Base-by-base conservation (phyloP, 2,329 filamentous ascomycete species). In the Fusarium nisikadoi region DNA sequence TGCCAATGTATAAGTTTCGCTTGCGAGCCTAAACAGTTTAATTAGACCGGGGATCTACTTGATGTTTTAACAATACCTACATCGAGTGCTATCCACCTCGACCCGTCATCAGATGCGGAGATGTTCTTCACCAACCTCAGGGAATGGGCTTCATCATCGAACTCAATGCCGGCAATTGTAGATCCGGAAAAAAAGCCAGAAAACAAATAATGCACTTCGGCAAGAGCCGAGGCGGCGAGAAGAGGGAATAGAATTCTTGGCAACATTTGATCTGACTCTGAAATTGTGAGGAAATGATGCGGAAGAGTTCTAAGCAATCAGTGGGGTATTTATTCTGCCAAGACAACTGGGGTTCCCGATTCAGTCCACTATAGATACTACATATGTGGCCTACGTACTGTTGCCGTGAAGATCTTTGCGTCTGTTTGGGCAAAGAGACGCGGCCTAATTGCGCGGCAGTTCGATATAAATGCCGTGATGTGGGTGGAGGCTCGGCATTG, bases 381-480 rank as follows among this genome's bases (percentile, higher is more conserved):
- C 45, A 47, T 12, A 0, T 17, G 0, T 2, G 1, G 14, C 9
- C 20, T n/a, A 47, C 14, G 3, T 13, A n/a, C 0, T 17, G 17
- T 5, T 31, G 7, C 0, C 7, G 27, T 16, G 20, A 31, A 17
- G 27, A 17, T 23, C 27, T 17, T 47, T 17, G 5, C 10, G 7
- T 47, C 27, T n/a, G 27, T 47, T 27, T 17, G 20, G 27, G 2
- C 7, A 6, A n/a, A 17, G 17, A 31, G 45, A 47, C 45, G 27
- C 27, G 45, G 27, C 45, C 45, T 5, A n/a, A n/a, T 47, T 47
- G 45, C 45, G 45, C 20, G 45, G 45, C 27, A 31, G 27, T n/a
- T 31, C 31, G 14, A 17, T 17, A 31, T n/a, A n/a, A 12, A n/a
- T 20, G 27, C 45, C 45, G 45, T n/a, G 45, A 47, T 47, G 45